Evolutionary conservation across 2,329 filamentous ascomycete species (phyloP).

Genomic region (Harringtonia aguacate): DNA sequence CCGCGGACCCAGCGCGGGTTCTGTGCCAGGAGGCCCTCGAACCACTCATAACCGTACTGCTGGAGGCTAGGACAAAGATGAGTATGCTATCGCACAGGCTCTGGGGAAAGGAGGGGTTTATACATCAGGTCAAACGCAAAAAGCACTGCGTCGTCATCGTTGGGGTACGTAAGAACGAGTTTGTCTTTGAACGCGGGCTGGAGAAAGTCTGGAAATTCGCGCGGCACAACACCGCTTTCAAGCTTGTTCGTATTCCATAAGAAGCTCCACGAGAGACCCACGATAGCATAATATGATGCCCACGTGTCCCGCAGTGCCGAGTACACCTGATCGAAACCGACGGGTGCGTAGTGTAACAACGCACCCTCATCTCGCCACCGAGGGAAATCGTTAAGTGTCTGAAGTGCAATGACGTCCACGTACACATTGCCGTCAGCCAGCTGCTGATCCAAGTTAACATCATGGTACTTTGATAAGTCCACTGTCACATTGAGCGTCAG

Average conservation of each 20-base stretch:
- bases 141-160: constrained; percentile 46
- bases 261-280: constrained; percentile 26
- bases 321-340: constrained; percentile 31
- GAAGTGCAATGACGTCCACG: constrained; percentile 36
- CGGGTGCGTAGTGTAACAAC: constrained; percentile 37
- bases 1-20: constrained; percentile 44
- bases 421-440: constrained; percentile 25
- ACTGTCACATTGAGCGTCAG: constrained; percentile 42
- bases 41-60: constrained; percentile 32
- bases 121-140: constrained; percentile 38
- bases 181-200: constrained; percentile 41
- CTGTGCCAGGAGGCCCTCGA: constrained; percentile 34
- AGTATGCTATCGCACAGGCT: too few relatives aligned
- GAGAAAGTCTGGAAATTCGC: constrained; percentile 31
- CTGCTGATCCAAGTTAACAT: constrained; percentile 33
- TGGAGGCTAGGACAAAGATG: constrained; percentile 17
- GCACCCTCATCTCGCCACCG: constrained; percentile 37
- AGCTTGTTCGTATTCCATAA: constrained; percentile 26
- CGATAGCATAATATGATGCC: constrained; percentile 30
- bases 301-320: constrained; percentile 28
- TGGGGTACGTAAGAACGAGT: constrained; percentile 43
- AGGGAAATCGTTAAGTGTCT: constrained; percentile 40
- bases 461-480: constrained; percentile 45
- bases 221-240: constrained; percentile 19
- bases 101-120: constrained; percentile 14